phyloP scores from a whole-genome alignment of 129 eudicot genomes.

The Pittosporum tobira region DNA sequence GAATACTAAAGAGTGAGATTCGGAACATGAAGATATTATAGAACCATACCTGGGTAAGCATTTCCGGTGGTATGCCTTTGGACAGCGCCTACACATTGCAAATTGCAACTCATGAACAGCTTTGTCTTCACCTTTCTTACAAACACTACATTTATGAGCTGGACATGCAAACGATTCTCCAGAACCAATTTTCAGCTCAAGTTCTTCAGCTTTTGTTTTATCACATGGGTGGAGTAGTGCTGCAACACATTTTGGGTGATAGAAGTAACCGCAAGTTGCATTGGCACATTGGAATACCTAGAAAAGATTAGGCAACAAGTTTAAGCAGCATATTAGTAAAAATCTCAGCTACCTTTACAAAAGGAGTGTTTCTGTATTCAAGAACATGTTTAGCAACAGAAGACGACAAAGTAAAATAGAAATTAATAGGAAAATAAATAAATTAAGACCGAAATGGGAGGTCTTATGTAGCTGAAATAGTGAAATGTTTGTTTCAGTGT shows the following conservation, averaged over 20 bases:
- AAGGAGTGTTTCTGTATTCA: too few species aligned
- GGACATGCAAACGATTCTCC: slow-evolving; percentile 81
- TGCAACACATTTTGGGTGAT: slow-evolving; percentile 67
- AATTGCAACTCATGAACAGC: slow-evolving; percentile 42
- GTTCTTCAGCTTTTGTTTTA: slow-evolving; percentile 29
- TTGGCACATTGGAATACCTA: slow-evolving; percentile 86
- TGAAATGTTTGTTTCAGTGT: too few species aligned
- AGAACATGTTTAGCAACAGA: too few species aligned
- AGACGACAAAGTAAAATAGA: too few species aligned
- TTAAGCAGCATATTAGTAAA: slow-evolving; percentile 4
- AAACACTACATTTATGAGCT: slow-evolving; percentile 50
- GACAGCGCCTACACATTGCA: slow-evolving; percentile 88
- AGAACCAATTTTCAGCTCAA: slow-evolving; percentile 37
- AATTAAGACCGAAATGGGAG: too few species aligned
- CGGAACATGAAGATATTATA: not conserved
- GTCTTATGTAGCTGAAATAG: too few species aligned
- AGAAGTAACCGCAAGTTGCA: slow-evolving; percentile 78
- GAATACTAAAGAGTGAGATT: not conserved
- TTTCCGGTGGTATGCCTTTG: slow-evolving; percentile 74
- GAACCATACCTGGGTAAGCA: slow-evolving; percentile 62
- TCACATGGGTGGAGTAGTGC: slow-evolving; percentile 35
- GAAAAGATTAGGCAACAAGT: not conserved
- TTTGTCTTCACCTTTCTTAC: slow-evolving; percentile 56
- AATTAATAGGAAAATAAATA: too few species aligned
- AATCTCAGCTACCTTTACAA: too few species aligned